Conservation (phyloP, 257 asterid genomes). For the Plantago ovata region DNA sequence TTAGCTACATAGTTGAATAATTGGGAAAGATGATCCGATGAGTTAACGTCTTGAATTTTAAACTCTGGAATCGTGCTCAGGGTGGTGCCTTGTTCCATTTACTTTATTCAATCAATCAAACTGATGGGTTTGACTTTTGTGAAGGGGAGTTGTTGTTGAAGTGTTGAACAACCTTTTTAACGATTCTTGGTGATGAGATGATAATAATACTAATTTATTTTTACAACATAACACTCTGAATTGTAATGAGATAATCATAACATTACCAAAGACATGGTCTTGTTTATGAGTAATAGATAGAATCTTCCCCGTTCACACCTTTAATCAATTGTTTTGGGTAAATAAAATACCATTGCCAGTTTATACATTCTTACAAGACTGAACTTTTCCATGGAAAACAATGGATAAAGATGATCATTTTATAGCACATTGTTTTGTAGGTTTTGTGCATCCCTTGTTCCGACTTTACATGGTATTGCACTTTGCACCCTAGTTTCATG, state of each 20-base stretch:
- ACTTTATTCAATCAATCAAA: background rate
- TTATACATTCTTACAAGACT: too few relatives aligned
- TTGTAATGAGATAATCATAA: background rate
- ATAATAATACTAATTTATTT: too few relatives aligned
- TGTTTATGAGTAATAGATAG: too few relatives aligned
- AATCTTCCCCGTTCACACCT: background rate
- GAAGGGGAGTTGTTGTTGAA: conserved; percentile 7
- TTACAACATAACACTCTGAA: background rate
- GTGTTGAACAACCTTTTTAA: background rate
- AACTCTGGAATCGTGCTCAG: background rate
- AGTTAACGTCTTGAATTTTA: conserved; percentile 8
- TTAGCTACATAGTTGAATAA: conserved; percentile 6
- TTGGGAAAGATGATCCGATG: background rate
- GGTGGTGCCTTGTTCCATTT: background rate
- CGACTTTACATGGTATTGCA: too few relatives aligned
- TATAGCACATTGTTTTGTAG: too few relatives aligned
- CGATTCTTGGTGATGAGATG: too few relatives aligned
- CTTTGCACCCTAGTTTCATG: too few relatives aligned
- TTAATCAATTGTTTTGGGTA: too few relatives aligned
- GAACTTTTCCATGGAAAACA: too few relatives aligned
- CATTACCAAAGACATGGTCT: background rate
- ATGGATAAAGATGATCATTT: too few relatives aligned
- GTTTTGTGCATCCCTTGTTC: too few relatives aligned
- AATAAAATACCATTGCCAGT: too few relatives aligned
- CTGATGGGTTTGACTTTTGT: background rate